Percentiles rank a stretch among this genome's conserved stretches.
Conservation (phyloP, 176 grass and related monocot genomes). For the Musa troglodytarum region DNA sequence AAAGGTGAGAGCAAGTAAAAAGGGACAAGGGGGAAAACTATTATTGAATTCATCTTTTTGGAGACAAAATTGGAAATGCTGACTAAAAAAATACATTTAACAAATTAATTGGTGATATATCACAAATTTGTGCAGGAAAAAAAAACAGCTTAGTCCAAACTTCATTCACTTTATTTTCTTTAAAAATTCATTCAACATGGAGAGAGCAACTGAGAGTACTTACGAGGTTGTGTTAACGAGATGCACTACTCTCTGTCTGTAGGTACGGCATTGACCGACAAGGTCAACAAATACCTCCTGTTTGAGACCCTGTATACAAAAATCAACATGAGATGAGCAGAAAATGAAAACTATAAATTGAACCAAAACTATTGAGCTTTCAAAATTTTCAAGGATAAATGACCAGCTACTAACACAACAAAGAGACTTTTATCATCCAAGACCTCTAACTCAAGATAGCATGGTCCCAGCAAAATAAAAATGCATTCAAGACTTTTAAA, state of each 20-base stretch:
- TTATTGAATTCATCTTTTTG: no score
- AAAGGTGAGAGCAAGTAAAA: background rate
- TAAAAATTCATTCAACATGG: background rate
- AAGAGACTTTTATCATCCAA: background rate
- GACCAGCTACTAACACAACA: background rate
- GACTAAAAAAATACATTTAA: no score
- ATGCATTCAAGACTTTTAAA: background rate
- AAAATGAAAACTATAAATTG: background rate
- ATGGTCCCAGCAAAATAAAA: background rate
- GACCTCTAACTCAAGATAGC: background rate
- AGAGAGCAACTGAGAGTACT: conserved; percentile 25
- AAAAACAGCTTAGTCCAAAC: background rate
- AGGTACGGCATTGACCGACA: conserved; percentile 78
- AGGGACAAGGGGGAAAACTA: no score
- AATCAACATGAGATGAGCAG: conserved; percentile 1
- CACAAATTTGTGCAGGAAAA: background rate
- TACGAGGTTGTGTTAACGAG: conserved; percentile 80
- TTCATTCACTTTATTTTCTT: background rate
- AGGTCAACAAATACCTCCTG: conserved; percentile 96
- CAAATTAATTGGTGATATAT: no score
- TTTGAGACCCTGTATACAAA: conserved; percentile 57
- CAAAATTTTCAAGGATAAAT: background rate
- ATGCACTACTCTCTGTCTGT: conserved; percentile 90
- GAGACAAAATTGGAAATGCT: no score
- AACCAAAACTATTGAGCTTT: background rate